Evolutionary conservation across 306 rosid genomes (phyloP).

Genomic region (Echinosophora koreensis): DNA sequence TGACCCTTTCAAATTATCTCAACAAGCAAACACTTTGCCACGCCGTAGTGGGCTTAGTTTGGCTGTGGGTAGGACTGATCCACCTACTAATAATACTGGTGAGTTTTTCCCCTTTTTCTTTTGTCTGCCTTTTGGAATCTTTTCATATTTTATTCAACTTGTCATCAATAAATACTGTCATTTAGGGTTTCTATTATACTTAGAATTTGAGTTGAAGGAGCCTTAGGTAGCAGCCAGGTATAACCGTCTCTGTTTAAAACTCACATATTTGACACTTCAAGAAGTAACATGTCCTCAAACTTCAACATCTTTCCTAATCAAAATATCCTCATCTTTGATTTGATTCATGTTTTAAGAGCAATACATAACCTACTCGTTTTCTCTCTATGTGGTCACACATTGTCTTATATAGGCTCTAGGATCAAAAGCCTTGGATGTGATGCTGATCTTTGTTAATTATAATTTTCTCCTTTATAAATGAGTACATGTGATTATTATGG

Average conservation of each 20-base stretch:
- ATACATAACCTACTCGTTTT: background rate
- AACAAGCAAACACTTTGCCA: slow-evolving; percentile 52
- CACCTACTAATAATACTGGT: slow-evolving; percentile 56
- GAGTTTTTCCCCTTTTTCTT: slow-evolving; percentile 37
- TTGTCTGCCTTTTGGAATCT: slow-evolving; percentile 3
- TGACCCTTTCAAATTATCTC: slow-evolving; percentile 49
- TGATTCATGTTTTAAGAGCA: slow-evolving; percentile 1
- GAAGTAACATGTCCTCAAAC: slow-evolving; percentile 7
- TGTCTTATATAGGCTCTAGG: slow-evolving; percentile 30
- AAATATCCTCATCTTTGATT: background rate
- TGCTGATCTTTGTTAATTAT: slow-evolving; percentile 11
- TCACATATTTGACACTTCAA: slow-evolving; percentile 18
- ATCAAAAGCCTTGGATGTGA: slow-evolving; percentile 8
- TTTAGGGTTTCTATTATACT: slow-evolving; percentile 12
- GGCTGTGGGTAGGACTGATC: slow-evolving; percentile 68
- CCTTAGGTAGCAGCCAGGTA: slow-evolving; percentile 22
- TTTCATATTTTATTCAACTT: slow-evolving; percentile 19
- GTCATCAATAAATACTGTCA: slow-evolving; percentile 7
- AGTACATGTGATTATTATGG: slow-evolving; percentile 14
- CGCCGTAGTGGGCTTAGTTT: slow-evolving; percentile 82
- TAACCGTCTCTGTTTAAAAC: slow-evolving; percentile 12
- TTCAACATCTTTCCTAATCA: slow-evolving; percentile 8
- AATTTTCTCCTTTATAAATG: slow-evolving; percentile 21
- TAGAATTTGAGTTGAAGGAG: slow-evolving; percentile 8
- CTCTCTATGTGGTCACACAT: background rate